Base-by-base conservation (phyloP, 108 stramenopile species). In the Chaetoceros tenuissimus region DNA sequence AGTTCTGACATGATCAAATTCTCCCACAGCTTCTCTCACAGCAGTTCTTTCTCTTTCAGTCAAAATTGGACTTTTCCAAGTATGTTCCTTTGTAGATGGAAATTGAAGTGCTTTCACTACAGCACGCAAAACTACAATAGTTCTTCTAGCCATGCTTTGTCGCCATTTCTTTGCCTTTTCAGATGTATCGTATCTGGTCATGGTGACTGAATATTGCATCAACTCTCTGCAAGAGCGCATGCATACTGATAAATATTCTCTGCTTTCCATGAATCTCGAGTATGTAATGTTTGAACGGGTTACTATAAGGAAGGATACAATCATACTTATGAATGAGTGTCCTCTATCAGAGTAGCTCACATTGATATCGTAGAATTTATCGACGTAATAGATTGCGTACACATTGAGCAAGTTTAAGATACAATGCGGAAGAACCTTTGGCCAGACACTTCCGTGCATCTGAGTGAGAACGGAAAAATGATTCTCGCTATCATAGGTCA, bases 391-490 rank as follows among this genome's bases (percentile, higher is more conserved):
- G 8, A 51, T 16, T 8, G 25, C 16, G 8, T 10, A 26, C 5
- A 40, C 34, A 13, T 40, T 30, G 28, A 31, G 8, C 17, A 65
- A 56, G 57, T 81, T 81, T 20, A 69, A 22, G 1, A 70, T 10
- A 55, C 79, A 81, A 28, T 72, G 73, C 18, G 79, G 79, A 16
- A 81, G 66, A 20, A 60, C 66, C 46, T 58, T 64, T 8, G 59
- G 57, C 69, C 69, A 71, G 0, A 60, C 28, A 8, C 57, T 53
- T 17, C 64, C 71, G 21, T 47, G 48, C 44, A 48, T 46, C 44
- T 64, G 69, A 23, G 53, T 53, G 16, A 70, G 18, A 27, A 70
- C 40, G n/a, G 53, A 27, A 48, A 55, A 24, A 29, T 64, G 69
- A 28, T 64, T 64, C 2, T n/a, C 24, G 16, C 63, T 48, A 24